phyloP scores from a whole-genome alignment of 1,284 basidiomycete species.

The Apiotrichum domesticum region DNA sequence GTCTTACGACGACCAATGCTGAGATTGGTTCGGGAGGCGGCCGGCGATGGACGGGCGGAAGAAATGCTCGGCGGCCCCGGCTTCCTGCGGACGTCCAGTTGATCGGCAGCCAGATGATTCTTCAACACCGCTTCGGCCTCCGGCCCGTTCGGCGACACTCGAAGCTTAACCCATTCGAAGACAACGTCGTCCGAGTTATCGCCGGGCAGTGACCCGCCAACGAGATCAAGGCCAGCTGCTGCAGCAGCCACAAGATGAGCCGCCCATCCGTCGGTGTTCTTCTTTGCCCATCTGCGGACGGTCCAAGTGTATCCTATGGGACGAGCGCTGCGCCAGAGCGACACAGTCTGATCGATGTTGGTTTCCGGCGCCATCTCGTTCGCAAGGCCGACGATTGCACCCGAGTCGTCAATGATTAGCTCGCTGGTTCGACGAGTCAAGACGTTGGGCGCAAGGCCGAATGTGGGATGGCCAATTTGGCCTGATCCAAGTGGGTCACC shows the following conservation, averaged over 20 bases:
- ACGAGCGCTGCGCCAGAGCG: conserved; percentile 24
- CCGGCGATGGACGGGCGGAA: neutral
- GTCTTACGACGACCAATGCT: neutral
- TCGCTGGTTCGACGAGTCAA: conserved; percentile 22
- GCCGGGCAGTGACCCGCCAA: conserved; percentile 15
- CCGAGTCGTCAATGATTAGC: conserved; percentile 23
- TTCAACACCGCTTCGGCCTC: conserved; percentile 6
- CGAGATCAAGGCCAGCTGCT: conserved; percentile 34
- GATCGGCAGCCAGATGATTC: conserved; percentile 9
- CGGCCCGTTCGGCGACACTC: conserved; percentile 13
- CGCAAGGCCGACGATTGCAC: conserved; percentile 31
- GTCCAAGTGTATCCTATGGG: conserved; percentile 66
- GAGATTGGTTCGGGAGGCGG: neutral
- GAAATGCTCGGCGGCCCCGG: neutral
- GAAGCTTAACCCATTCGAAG: conserved; percentile 45
- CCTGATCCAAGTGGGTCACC: neutral
- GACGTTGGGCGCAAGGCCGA: conserved; percentile 38
- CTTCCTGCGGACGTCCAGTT: neutral
- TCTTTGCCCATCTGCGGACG: conserved; percentile 71
- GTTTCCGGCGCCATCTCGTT: neutral
- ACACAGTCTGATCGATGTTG: neutral
- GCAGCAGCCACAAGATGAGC: conserved; percentile 39
- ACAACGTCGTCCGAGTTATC: conserved; percentile 41
- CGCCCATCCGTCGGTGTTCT: conserved; percentile 39
- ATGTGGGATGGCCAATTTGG: conserved; percentile 33